These are phyloP conservation scores for Botryotinia narcissicola DNA, from an alignment of 2,329 filamentous ascomycete species.

Conservation along the genomic window DNA sequence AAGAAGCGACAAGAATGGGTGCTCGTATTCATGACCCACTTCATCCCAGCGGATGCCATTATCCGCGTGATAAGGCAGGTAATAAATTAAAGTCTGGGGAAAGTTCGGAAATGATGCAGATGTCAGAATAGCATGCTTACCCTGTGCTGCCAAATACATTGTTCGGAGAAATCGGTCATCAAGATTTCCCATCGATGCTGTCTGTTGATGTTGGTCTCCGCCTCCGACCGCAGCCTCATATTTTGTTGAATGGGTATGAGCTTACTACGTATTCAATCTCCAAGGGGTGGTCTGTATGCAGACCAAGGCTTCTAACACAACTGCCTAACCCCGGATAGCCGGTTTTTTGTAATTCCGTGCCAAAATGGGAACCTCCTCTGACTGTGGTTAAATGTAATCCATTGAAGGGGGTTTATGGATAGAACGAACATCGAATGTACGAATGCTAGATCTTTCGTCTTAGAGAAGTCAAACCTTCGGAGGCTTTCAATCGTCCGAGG, in stretches of 20 bases:
- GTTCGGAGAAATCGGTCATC: slow-evolving; percentile 63
- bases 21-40: slow-evolving; percentile 12
- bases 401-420: background rate
- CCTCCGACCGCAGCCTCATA: background rate
- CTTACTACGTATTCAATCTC: slow-evolving; percentile 72
- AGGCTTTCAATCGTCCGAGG: slow-evolving; percentile 66
- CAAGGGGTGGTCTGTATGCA: slow-evolving; percentile 54
- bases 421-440: slow-evolving; percentile 74
- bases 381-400: slow-evolving; percentile 14
- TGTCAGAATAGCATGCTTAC: slow-evolving; percentile 36
- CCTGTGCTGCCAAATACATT: slow-evolving; percentile 58
- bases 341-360: slow-evolving; percentile 50
- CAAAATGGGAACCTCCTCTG: slow-evolving; percentile 56
- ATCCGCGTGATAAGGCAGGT: slow-evolving; percentile 10
- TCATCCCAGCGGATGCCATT: background rate
- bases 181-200: slow-evolving; percentile 78
- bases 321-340: slow-evolving; percentile 74
- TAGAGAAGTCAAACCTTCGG: slow-evolving; percentile 75
- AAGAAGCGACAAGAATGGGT: slow-evolving; percentile 10
- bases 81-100: slow-evolving; percentile 16
- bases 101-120: slow-evolving; percentile 17
- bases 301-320: slow-evolving; percentile 62
- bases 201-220: slow-evolving; percentile 43
- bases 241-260: slow-evolving; percentile 1
- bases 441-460: slow-evolving; percentile 71